Percentiles rank a stretch among this genome's conserved stretches.
Conservation (phyloP, 306 rosid genomes). For the Canavalia gladiata region DNA sequence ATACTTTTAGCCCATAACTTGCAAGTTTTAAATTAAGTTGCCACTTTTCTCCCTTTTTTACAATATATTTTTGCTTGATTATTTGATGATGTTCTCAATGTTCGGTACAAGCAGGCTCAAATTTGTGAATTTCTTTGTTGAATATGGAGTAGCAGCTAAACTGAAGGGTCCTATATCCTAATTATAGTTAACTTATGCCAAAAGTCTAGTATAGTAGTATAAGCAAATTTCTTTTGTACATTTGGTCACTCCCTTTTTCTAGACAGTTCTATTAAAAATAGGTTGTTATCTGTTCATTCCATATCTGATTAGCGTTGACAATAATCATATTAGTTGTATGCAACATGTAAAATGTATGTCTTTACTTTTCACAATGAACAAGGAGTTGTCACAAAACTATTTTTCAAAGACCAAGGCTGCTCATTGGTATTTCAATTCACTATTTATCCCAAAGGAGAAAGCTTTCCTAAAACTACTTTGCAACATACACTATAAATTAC, state of each 20-base stretch:
- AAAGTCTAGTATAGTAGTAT: background rate
- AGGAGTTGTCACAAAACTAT: slow-evolving; percentile 11
- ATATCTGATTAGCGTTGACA: background rate
- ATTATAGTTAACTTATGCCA: background rate
- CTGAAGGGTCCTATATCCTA: background rate
- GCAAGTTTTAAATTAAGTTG: background rate
- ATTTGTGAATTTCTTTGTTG: slow-evolving; percentile 1
- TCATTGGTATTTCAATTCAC: slow-evolving; percentile 17
- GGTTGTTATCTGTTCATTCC: background rate
- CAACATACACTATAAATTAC: slow-evolving; percentile 39
- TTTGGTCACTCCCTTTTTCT: slow-evolving; percentile 8
- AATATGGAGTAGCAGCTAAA: slow-evolving; percentile 1
- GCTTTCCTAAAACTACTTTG: slow-evolving; percentile 20
- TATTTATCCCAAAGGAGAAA: slow-evolving; percentile 34
- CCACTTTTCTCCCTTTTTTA: background rate
- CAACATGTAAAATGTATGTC: background rate
- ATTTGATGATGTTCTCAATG: background rate
- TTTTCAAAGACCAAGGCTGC: slow-evolving; percentile 13
- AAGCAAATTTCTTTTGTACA: slow-evolving; percentile 3
- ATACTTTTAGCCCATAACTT: background rate
- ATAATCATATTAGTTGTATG: slow-evolving; percentile 23
- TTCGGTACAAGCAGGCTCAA: slow-evolving; percentile 14
- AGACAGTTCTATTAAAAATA: slow-evolving; percentile 30
- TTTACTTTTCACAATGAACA: slow-evolving; percentile 33
- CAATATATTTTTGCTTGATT: slow-evolving; percentile 1